Conservation (phyloP, 768 basidiomycete species). For the Mycena kentingensis region DNA sequence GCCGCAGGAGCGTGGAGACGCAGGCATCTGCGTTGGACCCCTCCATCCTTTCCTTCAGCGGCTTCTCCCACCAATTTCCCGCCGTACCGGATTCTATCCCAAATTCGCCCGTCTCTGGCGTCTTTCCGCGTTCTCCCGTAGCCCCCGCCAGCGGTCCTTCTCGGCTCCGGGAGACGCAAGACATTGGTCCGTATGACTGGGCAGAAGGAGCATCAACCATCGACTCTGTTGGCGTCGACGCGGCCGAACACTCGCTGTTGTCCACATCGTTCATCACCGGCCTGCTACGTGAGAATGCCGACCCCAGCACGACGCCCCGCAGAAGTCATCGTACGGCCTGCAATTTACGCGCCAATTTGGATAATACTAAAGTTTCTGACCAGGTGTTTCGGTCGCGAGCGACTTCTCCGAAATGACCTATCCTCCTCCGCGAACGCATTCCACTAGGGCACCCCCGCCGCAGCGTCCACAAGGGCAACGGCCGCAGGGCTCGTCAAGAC, state of each 20-base stretch:
- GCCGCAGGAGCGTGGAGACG: conserved; percentile 48
- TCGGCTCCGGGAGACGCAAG: conserved; percentile 5
- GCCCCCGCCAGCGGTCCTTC: conserved; percentile 4
- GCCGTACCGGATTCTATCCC: conserved; percentile 53
- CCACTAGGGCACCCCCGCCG: conserved; percentile 14
- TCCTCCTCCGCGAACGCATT: conserved; percentile 38
- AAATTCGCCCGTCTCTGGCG: conserved; percentile 39
- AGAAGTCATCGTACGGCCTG: conserved; percentile 33
- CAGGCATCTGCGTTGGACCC: conserved; percentile 59
- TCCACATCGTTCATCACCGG: conserved; percentile 65
- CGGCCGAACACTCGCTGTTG: conserved; percentile 57
- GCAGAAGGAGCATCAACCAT: conserved; percentile 63
- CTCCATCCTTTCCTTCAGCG: conserved; percentile 52
- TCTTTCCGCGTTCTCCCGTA: conserved; percentile 26
- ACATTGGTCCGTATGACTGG: conserved; percentile 54
- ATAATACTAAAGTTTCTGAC: background rate
- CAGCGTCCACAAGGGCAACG: conserved; percentile 27
- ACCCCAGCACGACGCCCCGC: conserved; percentile 24
- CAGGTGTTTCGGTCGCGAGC: conserved; percentile 42
- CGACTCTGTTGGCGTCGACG: conserved; percentile 54
- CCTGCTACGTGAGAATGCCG: conserved; percentile 48
- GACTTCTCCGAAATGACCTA: conserved; percentile 59
- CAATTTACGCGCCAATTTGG: too few species aligned
- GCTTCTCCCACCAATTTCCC: conserved; percentile 45
- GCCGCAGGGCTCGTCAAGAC: too few species aligned